Evolutionary conservation across 2,329 filamentous ascomycete genomes (phyloP).

Genomic region (Aspergillus caelatus): DNA sequence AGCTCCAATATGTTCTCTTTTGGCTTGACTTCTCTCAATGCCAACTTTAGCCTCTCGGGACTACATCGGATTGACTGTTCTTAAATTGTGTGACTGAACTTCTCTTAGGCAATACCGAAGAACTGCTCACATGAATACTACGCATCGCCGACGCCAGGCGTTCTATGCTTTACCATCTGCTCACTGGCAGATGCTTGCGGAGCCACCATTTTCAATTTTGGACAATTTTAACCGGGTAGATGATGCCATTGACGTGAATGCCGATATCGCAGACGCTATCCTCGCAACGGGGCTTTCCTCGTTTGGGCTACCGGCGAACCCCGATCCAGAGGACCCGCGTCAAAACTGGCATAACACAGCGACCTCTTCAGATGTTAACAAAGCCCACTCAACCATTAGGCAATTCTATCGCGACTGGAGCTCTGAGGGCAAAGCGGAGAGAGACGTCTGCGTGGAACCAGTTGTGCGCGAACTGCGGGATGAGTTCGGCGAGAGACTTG

Average conservation of each 20-base stretch:
- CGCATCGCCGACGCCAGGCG: slow-evolving; percentile 84
- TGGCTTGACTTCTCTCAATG: no score
- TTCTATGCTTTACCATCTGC: slow-evolving; percentile 87
- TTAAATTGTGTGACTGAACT: not conserved
- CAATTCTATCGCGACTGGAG: slow-evolving; percentile 98
- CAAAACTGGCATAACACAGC: slow-evolving; percentile 71
- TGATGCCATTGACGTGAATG: slow-evolving; percentile 85
- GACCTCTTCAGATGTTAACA: slow-evolving; percentile 77
- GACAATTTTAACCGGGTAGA: slow-evolving; percentile 79
- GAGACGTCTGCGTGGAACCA: slow-evolving; percentile 75
- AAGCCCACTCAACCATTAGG: slow-evolving; percentile 86
- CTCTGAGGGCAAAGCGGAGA: slow-evolving; percentile 71
- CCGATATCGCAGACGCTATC: slow-evolving; percentile 78
- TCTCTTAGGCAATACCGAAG: slow-evolving; percentile 75
- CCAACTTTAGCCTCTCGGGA: not conserved
- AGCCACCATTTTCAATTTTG: slow-evolving; percentile 79
- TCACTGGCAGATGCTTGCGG: slow-evolving; percentile 82
- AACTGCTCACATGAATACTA: slow-evolving; percentile 84
- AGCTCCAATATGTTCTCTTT: not conserved
- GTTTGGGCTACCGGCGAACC: slow-evolving; percentile 59
- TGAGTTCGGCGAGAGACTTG: slow-evolving; percentile 42
- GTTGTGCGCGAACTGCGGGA: slow-evolving; percentile 67
- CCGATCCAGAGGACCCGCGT: slow-evolving; percentile 43
- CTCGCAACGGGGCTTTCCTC: slow-evolving; percentile 68
- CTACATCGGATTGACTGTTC: not conserved